Evolutionary conservation across 768 basidiomycete genomes (phyloP), one percentile per base, ranked within the genome.

Genomic region (Sarcodon sp.): DNA sequence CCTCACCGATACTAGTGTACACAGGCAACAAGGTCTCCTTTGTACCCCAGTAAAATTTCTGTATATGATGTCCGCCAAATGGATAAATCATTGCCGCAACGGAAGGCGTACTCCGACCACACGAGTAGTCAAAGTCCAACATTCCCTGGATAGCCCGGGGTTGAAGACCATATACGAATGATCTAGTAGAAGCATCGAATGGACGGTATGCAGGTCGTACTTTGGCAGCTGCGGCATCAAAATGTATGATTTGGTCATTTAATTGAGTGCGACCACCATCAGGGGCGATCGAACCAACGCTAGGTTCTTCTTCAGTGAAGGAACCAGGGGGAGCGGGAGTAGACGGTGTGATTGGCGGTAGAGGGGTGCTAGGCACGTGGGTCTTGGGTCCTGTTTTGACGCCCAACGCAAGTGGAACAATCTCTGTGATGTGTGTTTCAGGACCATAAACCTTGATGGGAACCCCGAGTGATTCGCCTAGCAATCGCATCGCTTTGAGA

Each of bases 1-100:
- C 94, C 61, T 97, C 94, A 47, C 78, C 79, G 55, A 96, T 75
- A 48, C 79, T 79, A 15, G 93, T 94, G 73, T 96, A 99, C 38
- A 99, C 94, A 45, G 96, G 96, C 35, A 99, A 80, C 44, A 99
- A 83, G 3, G 94, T 94, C 75, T 98, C 96, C 72, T 89, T 91
- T 36, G 96, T 98, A 48, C 96, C 96, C 96, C 96, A 98, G 77
- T 99, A 98, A 79, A 99, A 97, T 73, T 99, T 99, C 71, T 99
- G 96, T 67, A 97, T 96, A 71, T 98, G 96, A 70, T 98, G 94
- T 15, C 94, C 94, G 61, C 94, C 96, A 68, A 99, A 99, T 63
- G 94, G 96, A 67, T 99, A 99, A 63, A 99, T 96, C 94, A 98
- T 99, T 35, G 96, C 96, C 31, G 96, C 93, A 54, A 98, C 96